Evolutionary conservation across 2,329 filamentous ascomycete genomes (phyloP).

Genomic region (Epichloe glyceriae): DNA sequence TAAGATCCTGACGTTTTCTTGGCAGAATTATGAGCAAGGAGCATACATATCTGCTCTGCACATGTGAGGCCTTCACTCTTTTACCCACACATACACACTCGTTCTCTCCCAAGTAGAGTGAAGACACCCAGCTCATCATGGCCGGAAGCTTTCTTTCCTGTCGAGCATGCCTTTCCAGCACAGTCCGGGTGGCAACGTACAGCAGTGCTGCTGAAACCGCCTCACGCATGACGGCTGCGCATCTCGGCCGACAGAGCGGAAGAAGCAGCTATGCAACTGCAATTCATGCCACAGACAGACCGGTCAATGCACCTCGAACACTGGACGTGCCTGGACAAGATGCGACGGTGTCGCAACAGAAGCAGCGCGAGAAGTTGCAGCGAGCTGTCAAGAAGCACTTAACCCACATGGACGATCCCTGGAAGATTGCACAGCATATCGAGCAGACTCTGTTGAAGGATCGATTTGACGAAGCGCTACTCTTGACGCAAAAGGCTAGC

Average conservation of each 20-base stretch:
- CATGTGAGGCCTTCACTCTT: neutral
- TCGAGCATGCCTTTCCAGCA: constrained; percentile 15
- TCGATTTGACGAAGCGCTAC: constrained; percentile 52
- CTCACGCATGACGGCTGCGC: neutral
- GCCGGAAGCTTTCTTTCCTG: constrained; percentile 15
- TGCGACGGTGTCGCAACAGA: constrained; percentile 8
- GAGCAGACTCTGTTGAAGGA: constrained; percentile 43
- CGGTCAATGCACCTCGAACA: constrained; percentile 12
- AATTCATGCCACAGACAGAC: neutral
- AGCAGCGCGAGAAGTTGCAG: constrained; percentile 17
- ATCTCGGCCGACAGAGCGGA: constrained; percentile 4
- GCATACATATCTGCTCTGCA: neutral
- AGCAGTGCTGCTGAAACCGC: neutral
- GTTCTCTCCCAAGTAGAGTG: too few species aligned
- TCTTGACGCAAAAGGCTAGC: constrained; percentile 57
- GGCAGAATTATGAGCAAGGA: too few species aligned
- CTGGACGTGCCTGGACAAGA: constrained; percentile 10
- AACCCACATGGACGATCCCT: constrained; percentile 53
- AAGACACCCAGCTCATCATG: constrained; percentile 10
- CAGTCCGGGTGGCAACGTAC: constrained; percentile 10
- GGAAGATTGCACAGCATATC: constrained; percentile 59
- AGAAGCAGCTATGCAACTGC: constrained; percentile 9
- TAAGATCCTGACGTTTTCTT: too few species aligned
- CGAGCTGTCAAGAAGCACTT: constrained; percentile 42
- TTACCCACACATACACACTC: neutral